Evolutionary conservation across 78 protist genomes (phyloP), one percentile per base, ranked within the genome.

Genomic region (Dictyostelium brefeldianum): DNA sequence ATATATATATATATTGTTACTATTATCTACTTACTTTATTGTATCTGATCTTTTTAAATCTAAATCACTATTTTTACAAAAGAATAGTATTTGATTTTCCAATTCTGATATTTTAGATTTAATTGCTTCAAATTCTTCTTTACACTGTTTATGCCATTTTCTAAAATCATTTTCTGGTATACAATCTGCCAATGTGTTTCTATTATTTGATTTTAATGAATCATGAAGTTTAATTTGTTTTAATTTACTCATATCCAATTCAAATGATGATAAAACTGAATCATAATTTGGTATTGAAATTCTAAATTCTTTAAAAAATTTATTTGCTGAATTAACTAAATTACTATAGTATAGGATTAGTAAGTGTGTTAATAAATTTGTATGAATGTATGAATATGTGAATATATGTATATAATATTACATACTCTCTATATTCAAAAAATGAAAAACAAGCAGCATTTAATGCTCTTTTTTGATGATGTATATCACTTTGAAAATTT

Each of bases 391-490:
- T 36, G 43, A 2, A 36, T 36, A 31, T 5, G 20, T 73, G 43
- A 8, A 74, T 20, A 47, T 46, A 81, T 48, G 51, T 51, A 67
- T 18, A 17, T 54, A 59, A 10, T 5, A 5, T 22, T 10, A 57
- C 84, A 25, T 77, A 87, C 93, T 65, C 73, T 87, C 69, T 87
- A 65, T 87, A 87, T 59, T 87, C 93, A 54, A 43, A 53, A 20
- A 64, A 77, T 75, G 54, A 59, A 77, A 10, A 10, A 47, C 29
- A 43, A 0, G 84, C 85, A 25, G 69, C 53, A 48, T n/a, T 31
- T 36, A 77, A 57, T 14, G 85, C 67, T 65, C 70, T 87, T 53
- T 65, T 74, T 50, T 87, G 93, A 5, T 59, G 50, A 22, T 47
- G 31, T 9, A 87, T 62, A 27, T 87, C 84, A 36, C 25, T 64